Evolutionary conservation across 495 filamentous ascomycete genomes (phyloP), one percentile per base, ranked within the genome.

Genomic region (Friedmanniomyces endolithicus): DNA sequence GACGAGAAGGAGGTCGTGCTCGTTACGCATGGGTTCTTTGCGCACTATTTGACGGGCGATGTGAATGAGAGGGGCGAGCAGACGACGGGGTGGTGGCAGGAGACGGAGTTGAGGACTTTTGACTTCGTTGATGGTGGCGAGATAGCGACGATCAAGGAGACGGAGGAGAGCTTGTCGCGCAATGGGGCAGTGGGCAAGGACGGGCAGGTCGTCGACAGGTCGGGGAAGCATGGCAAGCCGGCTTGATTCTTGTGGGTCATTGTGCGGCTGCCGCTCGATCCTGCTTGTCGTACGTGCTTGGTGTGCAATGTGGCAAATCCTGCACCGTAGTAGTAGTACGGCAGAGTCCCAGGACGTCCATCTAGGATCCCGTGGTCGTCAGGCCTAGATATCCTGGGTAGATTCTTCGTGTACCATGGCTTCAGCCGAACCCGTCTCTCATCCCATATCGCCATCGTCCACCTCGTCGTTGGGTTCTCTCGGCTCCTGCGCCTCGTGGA

Each of bases 401-500:
- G 39, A 12, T 43, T 22, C 4, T 31, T 9, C 37, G 37, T 41
- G 17, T 41, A 16, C 16, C 4, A 41, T 41, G 37, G 37, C 45
- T 16, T 48, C 24, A 19, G 22, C 8, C 11, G 27, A 53, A 14
- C 17, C 37, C 2, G 37, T 41, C 37, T 14, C 47, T 59, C 51
- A 59, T 23, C 57, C 52, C 58, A 56, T 52, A 16, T 57, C 59
- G 9, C 25, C 45, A 6, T 58, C 57, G 25, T 87, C 82, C 35
- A 78, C 75, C n/a, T 83, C 83, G 52, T 95, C 90, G 19, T 78
- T 78, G 20, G 90, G 79, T 66, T 95, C 94, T 63, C 77, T 80
- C 0, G 92, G 92, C 65, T 98, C 92, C 65, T 97, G 92, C 12
- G 92, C 89, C 62, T 98, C 92, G 64, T 95, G 88, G 68, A 80